These are phyloP conservation scores for Staphylotrichum longicolle DNA, from an alignment of 495 filamentous ascomycete species.

Conservation along the genomic window DNA sequence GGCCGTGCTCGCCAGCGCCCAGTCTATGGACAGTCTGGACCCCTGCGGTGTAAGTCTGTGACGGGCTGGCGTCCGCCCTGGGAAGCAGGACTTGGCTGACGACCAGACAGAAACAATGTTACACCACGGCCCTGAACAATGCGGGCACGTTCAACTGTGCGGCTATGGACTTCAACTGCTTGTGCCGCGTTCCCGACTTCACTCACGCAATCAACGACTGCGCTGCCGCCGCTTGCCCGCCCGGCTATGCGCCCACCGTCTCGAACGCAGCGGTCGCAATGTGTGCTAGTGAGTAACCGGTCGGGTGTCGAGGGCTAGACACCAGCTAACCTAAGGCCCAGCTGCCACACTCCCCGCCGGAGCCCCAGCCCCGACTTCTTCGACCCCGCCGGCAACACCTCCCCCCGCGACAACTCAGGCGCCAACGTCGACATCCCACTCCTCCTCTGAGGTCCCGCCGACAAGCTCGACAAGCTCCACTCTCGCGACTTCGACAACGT, in stretches of 20 bases:
- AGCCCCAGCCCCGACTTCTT: background rate
- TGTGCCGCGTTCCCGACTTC: conserved; percentile 31
- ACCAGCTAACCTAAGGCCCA: conserved; percentile 11
- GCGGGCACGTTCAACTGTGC: conserved; percentile 23
- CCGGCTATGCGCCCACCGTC: conserved; percentile 21
- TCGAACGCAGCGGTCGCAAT: conserved; percentile 18
- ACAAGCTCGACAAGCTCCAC: conserved; percentile 6
- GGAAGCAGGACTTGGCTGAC: conserved; percentile 20
- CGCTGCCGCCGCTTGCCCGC: conserved; percentile 25
- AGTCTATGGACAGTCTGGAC: conserved; percentile 27
- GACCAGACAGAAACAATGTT: conserved; percentile 26
- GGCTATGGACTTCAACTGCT: conserved; percentile 24
- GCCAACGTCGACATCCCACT: background rate
- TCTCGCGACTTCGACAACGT: conserved; percentile 2
- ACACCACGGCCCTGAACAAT: conserved; percentile 13
- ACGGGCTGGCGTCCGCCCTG: too few relatives aligned
- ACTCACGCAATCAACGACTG: conserved; percentile 23
- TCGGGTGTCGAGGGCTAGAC: background rate
- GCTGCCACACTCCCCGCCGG: conserved; percentile 22
- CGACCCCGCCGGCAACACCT: conserved; percentile 13
- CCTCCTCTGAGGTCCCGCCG: conserved; percentile 1
- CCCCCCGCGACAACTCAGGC: conserved; percentile 19
- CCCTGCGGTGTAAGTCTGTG: conserved; percentile 30
- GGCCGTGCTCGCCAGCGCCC: conserved; percentile 23
- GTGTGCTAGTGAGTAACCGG: conserved; percentile 39